Percentiles rank a stretch among this genome's conserved stretches.
phyloP scores from a whole-genome alignment of 306 rosid species.

The Coriaria nepalensis region DNA sequence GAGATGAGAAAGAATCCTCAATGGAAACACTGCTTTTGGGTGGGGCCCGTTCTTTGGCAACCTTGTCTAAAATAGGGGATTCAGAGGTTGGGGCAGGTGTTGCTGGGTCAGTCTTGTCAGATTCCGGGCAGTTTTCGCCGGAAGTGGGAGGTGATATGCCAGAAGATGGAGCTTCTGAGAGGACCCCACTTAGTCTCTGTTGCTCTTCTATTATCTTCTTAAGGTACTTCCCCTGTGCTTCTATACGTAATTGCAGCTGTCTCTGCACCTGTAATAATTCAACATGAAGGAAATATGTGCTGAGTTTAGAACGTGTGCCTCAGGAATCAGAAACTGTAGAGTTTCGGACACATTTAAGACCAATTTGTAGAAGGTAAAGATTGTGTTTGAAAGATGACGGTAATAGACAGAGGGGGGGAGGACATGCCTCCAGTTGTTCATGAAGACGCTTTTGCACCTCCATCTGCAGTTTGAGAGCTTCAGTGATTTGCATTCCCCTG shows the following conservation, averaged over 20 bases:
- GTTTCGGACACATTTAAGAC: background rate
- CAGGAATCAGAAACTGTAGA: background rate
- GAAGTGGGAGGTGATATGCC: slow-evolving; percentile 28
- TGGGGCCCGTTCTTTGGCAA: slow-evolving; percentile 46
- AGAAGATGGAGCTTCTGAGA: slow-evolving; percentile 49
- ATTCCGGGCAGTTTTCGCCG: slow-evolving; percentile 35
- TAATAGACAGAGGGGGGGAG: slow-evolving; percentile 2
- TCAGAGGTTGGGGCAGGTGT: slow-evolving; percentile 81
- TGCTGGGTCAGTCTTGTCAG: slow-evolving; percentile 73
- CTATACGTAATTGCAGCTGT: slow-evolving; percentile 86
- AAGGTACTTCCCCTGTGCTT: slow-evolving; percentile 94
- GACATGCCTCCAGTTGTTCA: slow-evolving; percentile 90
- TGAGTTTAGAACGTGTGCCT: background rate
- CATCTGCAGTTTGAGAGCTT: slow-evolving; percentile 97
- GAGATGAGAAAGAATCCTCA: slow-evolving; percentile 77
- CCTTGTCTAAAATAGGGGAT: slow-evolving; percentile 48
- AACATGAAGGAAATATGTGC: background rate
- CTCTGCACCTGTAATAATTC: slow-evolving; percentile 73
- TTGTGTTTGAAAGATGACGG: background rate
- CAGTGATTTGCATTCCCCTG: slow-evolving; percentile 96
- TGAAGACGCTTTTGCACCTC: slow-evolving; percentile 97
- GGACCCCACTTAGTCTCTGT: slow-evolving; percentile 72
- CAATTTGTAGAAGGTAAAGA: background rate
- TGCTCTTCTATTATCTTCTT: slow-evolving; percentile 98
- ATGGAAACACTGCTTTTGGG: slow-evolving; percentile 55